These are phyloP conservation scores for Aspergillus wentii DNA, from an alignment of 495 filamentous ascomycete species.

Conservation along the genomic window DNA sequence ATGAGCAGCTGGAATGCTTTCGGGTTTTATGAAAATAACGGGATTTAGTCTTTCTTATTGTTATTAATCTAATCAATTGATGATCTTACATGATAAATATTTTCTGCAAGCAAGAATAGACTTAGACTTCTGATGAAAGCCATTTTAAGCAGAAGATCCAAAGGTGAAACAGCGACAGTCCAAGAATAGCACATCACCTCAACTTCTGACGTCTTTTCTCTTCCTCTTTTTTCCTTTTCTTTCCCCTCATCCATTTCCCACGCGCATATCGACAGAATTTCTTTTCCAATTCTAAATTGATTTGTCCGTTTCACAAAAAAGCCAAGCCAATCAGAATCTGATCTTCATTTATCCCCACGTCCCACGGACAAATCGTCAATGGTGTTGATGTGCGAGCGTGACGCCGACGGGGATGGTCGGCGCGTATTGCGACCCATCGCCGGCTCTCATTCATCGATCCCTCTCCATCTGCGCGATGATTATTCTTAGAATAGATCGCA, in stretches of 20 bases:
- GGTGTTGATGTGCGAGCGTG: too few relatives aligned
- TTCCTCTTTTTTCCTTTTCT: constrained; percentile 1
- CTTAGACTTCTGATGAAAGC: too few relatives aligned
- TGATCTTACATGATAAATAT: not conserved
- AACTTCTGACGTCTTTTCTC: not conserved
- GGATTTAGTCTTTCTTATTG: not conserved
- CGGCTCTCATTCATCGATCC: constrained; percentile 3
- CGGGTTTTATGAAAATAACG: constrained; percentile 9
- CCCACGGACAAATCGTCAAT: too few relatives aligned
- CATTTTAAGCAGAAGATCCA: too few relatives aligned
- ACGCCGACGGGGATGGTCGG: constrained; percentile 20
- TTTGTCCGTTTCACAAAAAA: constrained; percentile 11
- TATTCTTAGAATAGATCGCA: constrained; percentile 18
- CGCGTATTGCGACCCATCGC: constrained; percentile 24
- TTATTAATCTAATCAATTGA: constrained; percentile 12
- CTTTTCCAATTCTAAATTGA: not conserved
- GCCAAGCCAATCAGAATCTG: too few relatives aligned
- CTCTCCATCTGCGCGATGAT: not conserved
- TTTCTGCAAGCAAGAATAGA: not conserved
- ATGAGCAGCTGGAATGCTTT: constrained; percentile 22
- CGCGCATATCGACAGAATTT: not conserved
- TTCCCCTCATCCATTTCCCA: constrained; percentile 5
- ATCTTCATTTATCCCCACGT: too few relatives aligned
- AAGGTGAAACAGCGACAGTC: constrained; percentile 3
- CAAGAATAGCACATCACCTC: constrained; percentile 3